These are phyloP conservation scores for Saccharomyces hybrid DNA, from an alignment of 1,139 yeast species.

Conservation along the genomic window DNA sequence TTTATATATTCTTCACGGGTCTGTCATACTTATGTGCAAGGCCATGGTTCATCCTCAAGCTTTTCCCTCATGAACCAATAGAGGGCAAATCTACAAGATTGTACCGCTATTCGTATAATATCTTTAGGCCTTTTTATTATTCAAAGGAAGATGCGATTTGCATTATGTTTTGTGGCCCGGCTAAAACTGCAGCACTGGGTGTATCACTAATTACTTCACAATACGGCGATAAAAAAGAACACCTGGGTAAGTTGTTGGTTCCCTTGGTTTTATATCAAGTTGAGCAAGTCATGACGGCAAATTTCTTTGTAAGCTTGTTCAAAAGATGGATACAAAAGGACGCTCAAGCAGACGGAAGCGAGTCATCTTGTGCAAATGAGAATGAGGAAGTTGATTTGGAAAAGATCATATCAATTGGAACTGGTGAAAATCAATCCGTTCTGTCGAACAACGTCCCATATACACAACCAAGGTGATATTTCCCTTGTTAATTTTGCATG, in stretches of 20 bases:
- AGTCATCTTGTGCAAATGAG: neutral
- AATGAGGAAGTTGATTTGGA: neutral
- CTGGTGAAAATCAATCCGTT: neutral
- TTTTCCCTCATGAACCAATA: slow-evolving; percentile 42
- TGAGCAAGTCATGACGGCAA: slow-evolving; percentile 76
- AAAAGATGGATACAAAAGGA: slow-evolving; percentile 43
- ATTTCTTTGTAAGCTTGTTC: slow-evolving; percentile 56
- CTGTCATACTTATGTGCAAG: slow-evolving; percentile 53
- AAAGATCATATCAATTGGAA: neutral
- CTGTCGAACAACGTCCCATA: neutral
- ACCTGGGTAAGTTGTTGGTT: slow-evolving; percentile 64
- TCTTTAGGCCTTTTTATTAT: slow-evolving; percentile 62
- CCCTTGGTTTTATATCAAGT: slow-evolving; percentile 82
- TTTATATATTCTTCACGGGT: slow-evolving; percentile 65
- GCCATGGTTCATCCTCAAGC: slow-evolving; percentile 43
- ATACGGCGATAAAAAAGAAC: slow-evolving; percentile 54
- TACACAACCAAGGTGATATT: neutral
- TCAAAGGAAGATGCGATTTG: slow-evolving; percentile 65
- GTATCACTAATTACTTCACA: slow-evolving; percentile 75
- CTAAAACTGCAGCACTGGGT: slow-evolving; percentile 87
- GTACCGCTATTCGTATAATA: slow-evolving; percentile 36
- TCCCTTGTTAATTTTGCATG: neutral
- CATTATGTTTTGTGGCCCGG: slow-evolving; percentile 82
- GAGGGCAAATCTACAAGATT: slow-evolving; percentile 34
- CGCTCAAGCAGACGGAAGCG: neutral